Percentiles rank a stretch among this genome's conserved stretches.
Conservation (phyloP, 176 grass and related monocot species). For the Microstegium vimineum region DNA sequence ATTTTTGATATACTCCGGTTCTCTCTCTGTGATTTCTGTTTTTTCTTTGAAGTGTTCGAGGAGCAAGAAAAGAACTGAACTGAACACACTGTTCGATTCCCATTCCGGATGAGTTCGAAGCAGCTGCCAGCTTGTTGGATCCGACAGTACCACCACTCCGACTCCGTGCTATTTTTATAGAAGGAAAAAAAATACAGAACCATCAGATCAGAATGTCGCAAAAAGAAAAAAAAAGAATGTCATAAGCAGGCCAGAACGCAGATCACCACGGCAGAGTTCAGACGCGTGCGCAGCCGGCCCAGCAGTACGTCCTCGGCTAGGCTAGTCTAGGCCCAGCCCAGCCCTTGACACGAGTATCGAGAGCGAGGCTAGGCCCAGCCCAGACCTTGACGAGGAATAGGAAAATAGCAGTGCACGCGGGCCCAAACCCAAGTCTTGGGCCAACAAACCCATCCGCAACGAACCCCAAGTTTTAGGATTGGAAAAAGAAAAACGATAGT, state of each 20-base stretch:
- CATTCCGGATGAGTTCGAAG: neutral
- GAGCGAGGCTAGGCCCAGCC: no score
- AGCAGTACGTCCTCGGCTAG: no score
- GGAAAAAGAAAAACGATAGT: no score
- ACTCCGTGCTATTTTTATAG: neutral
- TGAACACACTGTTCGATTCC: neutral
- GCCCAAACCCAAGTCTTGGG: no score
- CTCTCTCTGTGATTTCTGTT: no score
- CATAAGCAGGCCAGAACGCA: neutral
- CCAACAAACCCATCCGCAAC: no score
- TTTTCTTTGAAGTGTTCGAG: constrained; percentile 29
- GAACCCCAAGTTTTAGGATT: no score
- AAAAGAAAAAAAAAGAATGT: neutral
- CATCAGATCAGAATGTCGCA: neutral
- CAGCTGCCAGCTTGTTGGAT: neutral
- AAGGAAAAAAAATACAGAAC: neutral
- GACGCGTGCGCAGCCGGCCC: neutral
- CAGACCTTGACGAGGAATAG: neutral
- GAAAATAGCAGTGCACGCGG: neutral
- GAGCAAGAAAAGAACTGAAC: neutral
- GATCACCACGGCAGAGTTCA: neutral
- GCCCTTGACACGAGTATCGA: no score
- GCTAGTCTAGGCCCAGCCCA: no score
- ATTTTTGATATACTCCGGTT: no score
- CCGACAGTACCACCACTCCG: neutral